These are phyloP conservation scores for Schoenoplectus tabernaemontani DNA, from an alignment of 202 grass and related monocot genomes.

Conservation along the genomic window DNA sequence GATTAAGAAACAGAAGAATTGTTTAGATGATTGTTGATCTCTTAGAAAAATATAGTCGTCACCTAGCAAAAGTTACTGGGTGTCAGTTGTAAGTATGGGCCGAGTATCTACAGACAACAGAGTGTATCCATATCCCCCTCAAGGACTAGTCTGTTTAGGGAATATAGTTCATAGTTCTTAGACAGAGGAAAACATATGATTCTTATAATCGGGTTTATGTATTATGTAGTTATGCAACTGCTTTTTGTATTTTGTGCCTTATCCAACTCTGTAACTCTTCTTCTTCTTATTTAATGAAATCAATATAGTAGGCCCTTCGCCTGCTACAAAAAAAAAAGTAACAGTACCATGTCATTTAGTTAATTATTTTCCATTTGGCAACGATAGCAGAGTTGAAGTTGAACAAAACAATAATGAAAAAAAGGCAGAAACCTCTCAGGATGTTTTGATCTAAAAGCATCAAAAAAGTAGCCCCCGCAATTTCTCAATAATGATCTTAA, in stretches of 20 bases:
- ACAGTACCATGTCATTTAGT: background rate
- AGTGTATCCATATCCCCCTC: background rate
- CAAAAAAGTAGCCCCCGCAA: constrained; percentile 68
- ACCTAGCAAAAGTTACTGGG: background rate
- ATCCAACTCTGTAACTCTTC: too few relatives aligned
- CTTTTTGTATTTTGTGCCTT: too few relatives aligned
- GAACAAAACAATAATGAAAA: background rate
- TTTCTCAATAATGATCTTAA: constrained; percentile 79
- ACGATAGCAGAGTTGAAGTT: background rate
- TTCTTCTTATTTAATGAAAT: too few relatives aligned
- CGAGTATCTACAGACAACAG: background rate
- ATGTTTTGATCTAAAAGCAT: constrained; percentile 84
- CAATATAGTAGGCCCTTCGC: too few relatives aligned
- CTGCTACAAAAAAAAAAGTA: background rate
- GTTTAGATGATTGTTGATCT: background rate
- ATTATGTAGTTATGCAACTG: too few relatives aligned
- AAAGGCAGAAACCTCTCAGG: constrained; percentile 51
- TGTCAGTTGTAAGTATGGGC: background rate
- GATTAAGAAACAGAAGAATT: background rate
- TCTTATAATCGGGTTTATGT: too few relatives aligned
- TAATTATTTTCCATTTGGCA: background rate
- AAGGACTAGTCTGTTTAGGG: too few relatives aligned
- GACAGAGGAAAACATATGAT: too few relatives aligned
- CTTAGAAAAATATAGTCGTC: background rate
- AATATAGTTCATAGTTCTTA: too few relatives aligned